phyloP scores from a whole-genome alignment of 1,284 basidiomycete genomes.

The Cryptococcus floricola region DNA sequence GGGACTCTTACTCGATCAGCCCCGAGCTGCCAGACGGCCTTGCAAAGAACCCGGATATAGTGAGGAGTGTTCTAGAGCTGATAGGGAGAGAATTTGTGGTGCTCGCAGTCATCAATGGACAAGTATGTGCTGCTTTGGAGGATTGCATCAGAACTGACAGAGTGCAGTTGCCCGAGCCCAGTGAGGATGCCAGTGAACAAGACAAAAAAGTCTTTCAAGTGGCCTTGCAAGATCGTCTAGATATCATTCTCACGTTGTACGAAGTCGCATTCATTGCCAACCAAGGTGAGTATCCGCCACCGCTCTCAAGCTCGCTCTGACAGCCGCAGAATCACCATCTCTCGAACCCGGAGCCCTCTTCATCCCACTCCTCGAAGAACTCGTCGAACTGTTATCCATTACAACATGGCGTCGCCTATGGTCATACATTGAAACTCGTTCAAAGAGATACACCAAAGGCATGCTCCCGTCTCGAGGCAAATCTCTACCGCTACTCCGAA shows the following conservation, averaged over 20 bases:
- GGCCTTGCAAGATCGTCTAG: conserved; percentile 33
- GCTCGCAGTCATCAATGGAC: conserved; percentile 20
- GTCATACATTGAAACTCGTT: conserved; percentile 39
- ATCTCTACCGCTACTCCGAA: conserved; percentile 40
- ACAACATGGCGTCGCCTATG: conserved; percentile 39
- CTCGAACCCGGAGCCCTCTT: conserved; percentile 43
- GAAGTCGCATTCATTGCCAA: conserved; percentile 25
- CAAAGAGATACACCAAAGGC: conserved; percentile 40
- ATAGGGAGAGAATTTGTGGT: conserved; percentile 37
- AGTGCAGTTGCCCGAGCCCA: conserved; percentile 25
- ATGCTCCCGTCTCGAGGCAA: conserved; percentile 46
- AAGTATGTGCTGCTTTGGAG: conserved; percentile 17
- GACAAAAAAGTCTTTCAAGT: conserved; percentile 28
- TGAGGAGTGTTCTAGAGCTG: conserved; percentile 33
- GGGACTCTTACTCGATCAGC: conserved; percentile 8
- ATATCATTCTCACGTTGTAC: conserved; percentile 39
- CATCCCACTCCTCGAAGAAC: conserved; percentile 43
- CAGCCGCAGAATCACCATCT: conserved; percentile 14
- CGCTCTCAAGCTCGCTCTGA: background rate
- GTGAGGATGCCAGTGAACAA: conserved; percentile 7
- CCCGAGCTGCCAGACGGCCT: conserved; percentile 3
- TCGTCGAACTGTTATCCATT: conserved; percentile 40
- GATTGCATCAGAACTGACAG: background rate
- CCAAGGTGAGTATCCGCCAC: conserved; percentile 15
- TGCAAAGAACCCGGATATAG: conserved; percentile 20